Base-by-base conservation (phyloP, 352 stramenopile genomes). In the Paralagenidium karlingii region DNA sequence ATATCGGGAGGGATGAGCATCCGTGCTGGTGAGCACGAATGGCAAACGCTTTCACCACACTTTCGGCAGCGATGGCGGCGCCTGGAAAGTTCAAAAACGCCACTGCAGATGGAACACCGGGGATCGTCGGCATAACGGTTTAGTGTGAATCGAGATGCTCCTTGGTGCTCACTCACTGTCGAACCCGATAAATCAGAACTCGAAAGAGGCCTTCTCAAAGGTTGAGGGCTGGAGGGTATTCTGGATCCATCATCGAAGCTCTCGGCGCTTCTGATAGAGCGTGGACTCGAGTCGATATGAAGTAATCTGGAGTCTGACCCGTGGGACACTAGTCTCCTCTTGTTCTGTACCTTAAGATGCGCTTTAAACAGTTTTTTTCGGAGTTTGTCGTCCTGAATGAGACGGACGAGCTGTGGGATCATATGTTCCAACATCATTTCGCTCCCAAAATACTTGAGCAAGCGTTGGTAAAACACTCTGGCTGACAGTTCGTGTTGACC, bases 1-100 rank as follows among this genome's bases (percentile, higher is more conserved):
- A 85, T 69, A 38, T 84, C 74, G 0, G 70, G 70, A 6, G 77
- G 69, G 26, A 90, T 71, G 8, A 90, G 52, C 74, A 90, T 87
- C 20, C 60, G 63, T 2, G 69, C 71, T 0, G 77, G 68, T 5
- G 64, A 82, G 45, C 77, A 90, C 10, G 64, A 60, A 24, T 69
- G 52, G 34, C 77, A 90, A 7, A 84, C 71, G 30, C 55, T 69
- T 1, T 65, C 63, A 6, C 68, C 68, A 47, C 77, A 90, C 37
- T 86, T 87, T 25, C 77, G 55, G 41, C 77, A 90, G 13, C 66
- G 63, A 26, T 87, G 77, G 29, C 68, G 58, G 1, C 73, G 66
- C 20, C 73, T 63, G 46, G 82, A 78, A 5, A 90, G 43, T n/a
- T 90, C 77, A 37, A 90, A 90, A 8, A 61, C 53, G 12, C 74